These are phyloP conservation scores for Entophlyctis luteolus DNA, from an alignment of 192 early-diverging fungal species.

Conservation along the genomic window DNA sequence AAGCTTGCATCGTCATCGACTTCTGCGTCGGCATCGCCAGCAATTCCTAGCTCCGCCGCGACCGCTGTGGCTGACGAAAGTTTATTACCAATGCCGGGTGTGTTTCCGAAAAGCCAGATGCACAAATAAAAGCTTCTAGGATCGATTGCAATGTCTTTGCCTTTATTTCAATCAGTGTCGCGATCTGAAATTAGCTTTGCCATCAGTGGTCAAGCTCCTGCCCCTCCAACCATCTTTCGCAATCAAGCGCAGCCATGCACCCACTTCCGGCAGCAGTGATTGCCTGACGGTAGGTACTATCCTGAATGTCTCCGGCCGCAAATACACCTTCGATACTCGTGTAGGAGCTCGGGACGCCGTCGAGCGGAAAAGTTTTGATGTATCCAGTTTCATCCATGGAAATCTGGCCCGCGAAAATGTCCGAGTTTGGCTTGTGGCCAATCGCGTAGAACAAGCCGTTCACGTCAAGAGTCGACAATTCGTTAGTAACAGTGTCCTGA, in stretches of 20 bases:
- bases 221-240: constrained; percentile 88
- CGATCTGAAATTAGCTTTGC: too few relatives aligned
- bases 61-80: not conserved
- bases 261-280: constrained; percentile 89
- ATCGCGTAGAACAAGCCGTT: constrained; percentile 98
- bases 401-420: constrained; percentile 60
- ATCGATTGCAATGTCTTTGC: not conserved
- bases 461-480: constrained; percentile 61
- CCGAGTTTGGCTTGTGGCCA: constrained; percentile 74
- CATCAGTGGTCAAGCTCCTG: constrained; percentile 27
- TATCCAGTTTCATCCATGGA: constrained; percentile 85
- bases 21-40: not conserved
- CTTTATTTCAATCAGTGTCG: too few relatives aligned
- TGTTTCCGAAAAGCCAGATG: too few relatives aligned
- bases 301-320: constrained; percentile 97
- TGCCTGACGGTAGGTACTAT: constrained; percentile 94
- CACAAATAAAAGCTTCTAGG: too few relatives aligned
- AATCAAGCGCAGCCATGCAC: constrained; percentile 96
- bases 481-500: constrained; percentile 72
- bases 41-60: not conserved
- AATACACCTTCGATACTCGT: constrained; percentile 92
- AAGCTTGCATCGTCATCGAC: not conserved
- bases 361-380: constrained; percentile 66
- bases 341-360: constrained; percentile 63
- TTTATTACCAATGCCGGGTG: not conserved